These are phyloP conservation scores for Pichia paraexigua DNA, from an alignment of 805 yeast genomes.

Conservation along the genomic window DNA sequence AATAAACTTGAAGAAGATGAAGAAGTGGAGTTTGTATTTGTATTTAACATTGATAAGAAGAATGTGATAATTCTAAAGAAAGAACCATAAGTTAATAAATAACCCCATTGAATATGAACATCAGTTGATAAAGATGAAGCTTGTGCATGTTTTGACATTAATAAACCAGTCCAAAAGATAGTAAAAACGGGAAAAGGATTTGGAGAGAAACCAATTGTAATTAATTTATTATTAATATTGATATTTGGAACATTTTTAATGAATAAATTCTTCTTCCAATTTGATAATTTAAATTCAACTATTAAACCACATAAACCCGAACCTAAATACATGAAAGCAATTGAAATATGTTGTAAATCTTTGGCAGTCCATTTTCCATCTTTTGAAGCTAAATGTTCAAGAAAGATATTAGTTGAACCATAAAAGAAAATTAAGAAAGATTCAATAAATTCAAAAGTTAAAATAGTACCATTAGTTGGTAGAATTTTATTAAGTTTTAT, in stretches of 20 bases:
- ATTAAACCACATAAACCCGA: conserved; percentile 87
- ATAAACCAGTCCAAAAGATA: conserved; percentile 91
- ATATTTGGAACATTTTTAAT: conserved; percentile 1
- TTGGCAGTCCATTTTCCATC: conserved; percentile 86
- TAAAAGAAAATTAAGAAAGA: conserved; percentile 73
- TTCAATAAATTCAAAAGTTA: conserved; percentile 81
- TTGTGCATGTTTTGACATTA: conserved; percentile 94
- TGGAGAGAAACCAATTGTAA: conserved; percentile 72
- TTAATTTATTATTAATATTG: conserved; percentile 11
- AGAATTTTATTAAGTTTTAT: conserved; percentile 19
- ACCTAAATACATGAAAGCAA: conserved; percentile 87
- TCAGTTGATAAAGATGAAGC: conserved; percentile 68
- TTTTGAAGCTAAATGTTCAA: conserved; percentile 76
- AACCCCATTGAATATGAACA: conserved; percentile 92
- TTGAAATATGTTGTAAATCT: conserved; percentile 83
- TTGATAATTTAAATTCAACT: conserved; percentile 56
- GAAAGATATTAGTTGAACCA: conserved; percentile 81
- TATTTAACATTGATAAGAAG: conserved; percentile 36
- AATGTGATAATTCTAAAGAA: conserved; percentile 64
- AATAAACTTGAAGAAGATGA: conserved; percentile 11
- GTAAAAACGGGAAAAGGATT: conserved; percentile 93
- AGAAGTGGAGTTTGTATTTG: no score
- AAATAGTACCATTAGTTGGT: conserved; percentile 30
- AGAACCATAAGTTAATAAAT: conserved; percentile 73
- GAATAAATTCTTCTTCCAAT: conserved; percentile 43